Evolutionary conservation across 2,329 filamentous ascomycete species (phyloP), one percentile per base, ranked within the genome.

Genomic region (Curvularia sp.): DNA sequence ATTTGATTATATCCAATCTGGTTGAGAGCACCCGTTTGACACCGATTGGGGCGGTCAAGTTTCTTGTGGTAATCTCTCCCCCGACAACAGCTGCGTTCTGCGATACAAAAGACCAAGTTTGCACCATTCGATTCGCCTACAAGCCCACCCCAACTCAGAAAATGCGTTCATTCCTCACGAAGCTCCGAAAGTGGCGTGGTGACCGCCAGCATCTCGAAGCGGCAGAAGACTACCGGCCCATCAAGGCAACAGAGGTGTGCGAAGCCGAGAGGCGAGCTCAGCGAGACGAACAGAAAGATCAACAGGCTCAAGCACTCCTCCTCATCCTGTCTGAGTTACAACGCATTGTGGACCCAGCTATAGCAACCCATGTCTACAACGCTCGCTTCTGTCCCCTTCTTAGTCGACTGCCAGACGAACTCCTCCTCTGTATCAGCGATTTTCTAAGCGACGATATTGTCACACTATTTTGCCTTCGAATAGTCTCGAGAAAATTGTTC

Each of bases 341-440:
- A 46, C 57, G 55, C 50, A 60, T 43, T 42, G 63, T 65, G 53
- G 61, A 65, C 56, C 63, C 59, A 15, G 57, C 62, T 20, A 58
- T 67, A 49, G 58, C 63, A 49, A 49, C 55, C 54, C 55, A 64
- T 20, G 55, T 63, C 49, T 67, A 65, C 55, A 67, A 67, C 38
- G 58, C 53, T 61, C 57, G 59, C 57, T 61, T 59, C 48, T 64
- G 63, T 61, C 61, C 59, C n/a, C 55, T 64, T 47, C 60, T 58
- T 13, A 55, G 55, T 49, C 55, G 50, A 33, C 61, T 66, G 31
- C 65, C 61, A 24, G 61, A 66, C 7, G 63, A 67, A 49, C 47
- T 67, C 33, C 53, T 67, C 22, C 51, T 67, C 35, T 52, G 61
- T 50, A 58, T 66, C 49, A n/a, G 59, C 39, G 55, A 61, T 39